A percentile compares a stretch with the other conserved stretches of the same genome.
phyloP scores from a whole-genome alignment of 192 early-diverging fungal genomes.

The Cladochytrium replicatum region DNA sequence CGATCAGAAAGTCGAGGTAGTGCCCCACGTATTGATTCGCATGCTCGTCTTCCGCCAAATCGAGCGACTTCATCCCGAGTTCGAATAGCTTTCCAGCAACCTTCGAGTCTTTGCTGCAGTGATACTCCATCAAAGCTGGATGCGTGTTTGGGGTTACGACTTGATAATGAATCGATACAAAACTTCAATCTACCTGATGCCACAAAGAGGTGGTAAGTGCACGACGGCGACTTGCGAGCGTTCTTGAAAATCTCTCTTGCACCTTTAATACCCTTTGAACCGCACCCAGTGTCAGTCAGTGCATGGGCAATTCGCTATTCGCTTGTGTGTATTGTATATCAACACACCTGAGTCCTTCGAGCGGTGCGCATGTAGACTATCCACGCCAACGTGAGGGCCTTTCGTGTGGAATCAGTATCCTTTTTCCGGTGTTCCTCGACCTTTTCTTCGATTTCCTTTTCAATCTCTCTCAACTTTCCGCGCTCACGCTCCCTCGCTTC shows the following conservation, averaged over 20 bases:
- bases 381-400: slow-evolving; percentile 62
- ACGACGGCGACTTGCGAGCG: slow-evolving; percentile 60
- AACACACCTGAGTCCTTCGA: slow-evolving; percentile 65
- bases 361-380: slow-evolving; percentile 80
- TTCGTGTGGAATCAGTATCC: slow-evolving; percentile 39
- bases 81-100: slow-evolving; percentile 88
- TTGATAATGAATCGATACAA: no score
- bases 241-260: slow-evolving; percentile 68
- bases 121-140: slow-evolving; percentile 85
- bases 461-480: slow-evolving; percentile 43
- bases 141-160: background rate
- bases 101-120: slow-evolving; percentile 69
- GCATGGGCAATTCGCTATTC: no score
- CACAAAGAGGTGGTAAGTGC: slow-evolving; percentile 79
- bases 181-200: slow-evolving; percentile 49
- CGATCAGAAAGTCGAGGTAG: slow-evolving; percentile 82
- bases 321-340: no score
- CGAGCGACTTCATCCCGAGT: slow-evolving; percentile 70
- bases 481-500: slow-evolving; percentile 38
- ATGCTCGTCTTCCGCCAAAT: slow-evolving; percentile 47
- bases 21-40: slow-evolving; percentile 50
- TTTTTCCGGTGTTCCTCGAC: slow-evolving; percentile 47
- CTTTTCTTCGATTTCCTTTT: slow-evolving; percentile 45
- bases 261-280: slow-evolving; percentile 60
- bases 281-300: no score